Percentiles rank a stretch among this genome's conserved stretches.
phyloP scores from a whole-genome alignment of 2,329 filamentous ascomycete genomes.

The Fusarium verticillioides region DNA sequence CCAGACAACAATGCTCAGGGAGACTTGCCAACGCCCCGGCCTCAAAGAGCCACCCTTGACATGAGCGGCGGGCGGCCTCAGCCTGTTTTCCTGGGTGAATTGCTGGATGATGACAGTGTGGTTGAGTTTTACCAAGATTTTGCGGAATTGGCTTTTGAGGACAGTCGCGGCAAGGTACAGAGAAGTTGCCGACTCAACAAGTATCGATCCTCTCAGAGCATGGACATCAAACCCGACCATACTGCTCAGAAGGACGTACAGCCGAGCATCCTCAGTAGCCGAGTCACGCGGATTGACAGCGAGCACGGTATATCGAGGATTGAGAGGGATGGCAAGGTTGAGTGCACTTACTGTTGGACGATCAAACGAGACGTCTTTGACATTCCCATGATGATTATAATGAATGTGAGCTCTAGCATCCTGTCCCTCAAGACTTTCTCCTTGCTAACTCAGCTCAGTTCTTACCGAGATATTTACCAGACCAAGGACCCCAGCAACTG shows the following conservation, averaged over 20 bases:
- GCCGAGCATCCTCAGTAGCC: conserved; percentile 64
- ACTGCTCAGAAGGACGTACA: conserved; percentile 58
- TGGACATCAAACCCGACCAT: conserved; percentile 53
- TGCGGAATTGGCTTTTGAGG: conserved; percentile 89
- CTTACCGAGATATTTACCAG: conserved; percentile 68
- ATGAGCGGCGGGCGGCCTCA: conserved; percentile 66
- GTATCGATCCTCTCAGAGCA: conserved; percentile 79
- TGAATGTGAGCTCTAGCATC: conserved; percentile 79
- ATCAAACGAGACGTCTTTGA: conserved; percentile 98
- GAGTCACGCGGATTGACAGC: conserved; percentile 72
- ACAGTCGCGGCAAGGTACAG: conserved; percentile 86
- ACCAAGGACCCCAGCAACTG: conserved; percentile 66
- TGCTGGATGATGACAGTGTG: conserved; percentile 92
- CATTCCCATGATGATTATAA: conserved; percentile 97
- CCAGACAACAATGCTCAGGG: conserved; percentile 47
- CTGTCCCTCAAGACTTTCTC: not conserved
- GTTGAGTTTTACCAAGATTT: conserved; percentile 98
- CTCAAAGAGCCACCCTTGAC: conserved; percentile 58
- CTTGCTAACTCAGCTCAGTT: conserved; percentile 55
- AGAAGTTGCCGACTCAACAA: conserved; percentile 88
- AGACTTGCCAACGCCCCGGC: conserved; percentile 63
- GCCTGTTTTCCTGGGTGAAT: conserved; percentile 89
- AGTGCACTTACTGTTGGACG: conserved; percentile 96
- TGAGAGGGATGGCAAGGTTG: conserved; percentile 88
- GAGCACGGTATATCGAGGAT: conserved; percentile 85